Evolutionary conservation across 192 early-diverging fungal genomes (phyloP).

Genomic region (Coemansia erecta): DNA sequence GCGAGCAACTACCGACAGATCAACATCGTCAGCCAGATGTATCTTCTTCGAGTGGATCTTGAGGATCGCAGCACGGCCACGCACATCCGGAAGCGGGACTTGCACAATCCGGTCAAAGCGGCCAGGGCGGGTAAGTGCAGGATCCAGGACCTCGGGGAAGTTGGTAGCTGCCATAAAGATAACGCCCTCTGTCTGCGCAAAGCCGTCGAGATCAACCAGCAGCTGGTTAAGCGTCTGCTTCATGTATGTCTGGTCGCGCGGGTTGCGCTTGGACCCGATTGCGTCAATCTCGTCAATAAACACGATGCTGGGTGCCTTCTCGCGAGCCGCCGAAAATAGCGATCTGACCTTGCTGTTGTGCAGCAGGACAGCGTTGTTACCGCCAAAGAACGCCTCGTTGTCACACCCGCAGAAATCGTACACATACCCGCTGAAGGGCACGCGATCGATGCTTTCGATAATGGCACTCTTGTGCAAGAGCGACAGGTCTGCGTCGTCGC

Average conservation of each 20-base stretch:
- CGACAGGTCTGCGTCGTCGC: not conserved
- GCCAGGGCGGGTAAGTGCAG: constrained; percentile 94
- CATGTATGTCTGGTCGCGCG: constrained; percentile 94
- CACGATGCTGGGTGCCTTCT: constrained; percentile 81
- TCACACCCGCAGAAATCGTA: constrained; percentile 55
- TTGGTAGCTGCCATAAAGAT: constrained; percentile 99
- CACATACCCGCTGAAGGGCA: constrained; percentile 34
- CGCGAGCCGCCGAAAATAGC: constrained; percentile 69
- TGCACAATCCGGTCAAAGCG: constrained; percentile 94
- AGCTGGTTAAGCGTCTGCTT: constrained; percentile 98
- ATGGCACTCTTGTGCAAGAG: constrained; percentile 14
- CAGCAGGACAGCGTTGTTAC: constrained; percentile 49
- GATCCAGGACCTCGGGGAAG: constrained; percentile 94
- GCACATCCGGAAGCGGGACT: constrained; percentile 96
- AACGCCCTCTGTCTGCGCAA: constrained; percentile 92
- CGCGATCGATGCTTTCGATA: constrained; percentile 40
- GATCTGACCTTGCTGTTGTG: constrained; percentile 55
- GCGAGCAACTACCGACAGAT: constrained; percentile 82
- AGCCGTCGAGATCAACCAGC: constrained; percentile 98
- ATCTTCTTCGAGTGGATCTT: constrained; percentile 87
- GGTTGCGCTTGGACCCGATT: constrained; percentile 89
- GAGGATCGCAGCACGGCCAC: constrained; percentile 89
- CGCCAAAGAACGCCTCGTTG: constrained; percentile 55
- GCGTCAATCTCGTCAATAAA: constrained; percentile 99
- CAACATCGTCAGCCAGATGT: constrained; percentile 66